Evolutionary conservation across 768 basidiomycete genomes (phyloP), one percentile per base, ranked within the genome.

Genomic region (button mushroom (Agaricus bisporus)): DNA sequence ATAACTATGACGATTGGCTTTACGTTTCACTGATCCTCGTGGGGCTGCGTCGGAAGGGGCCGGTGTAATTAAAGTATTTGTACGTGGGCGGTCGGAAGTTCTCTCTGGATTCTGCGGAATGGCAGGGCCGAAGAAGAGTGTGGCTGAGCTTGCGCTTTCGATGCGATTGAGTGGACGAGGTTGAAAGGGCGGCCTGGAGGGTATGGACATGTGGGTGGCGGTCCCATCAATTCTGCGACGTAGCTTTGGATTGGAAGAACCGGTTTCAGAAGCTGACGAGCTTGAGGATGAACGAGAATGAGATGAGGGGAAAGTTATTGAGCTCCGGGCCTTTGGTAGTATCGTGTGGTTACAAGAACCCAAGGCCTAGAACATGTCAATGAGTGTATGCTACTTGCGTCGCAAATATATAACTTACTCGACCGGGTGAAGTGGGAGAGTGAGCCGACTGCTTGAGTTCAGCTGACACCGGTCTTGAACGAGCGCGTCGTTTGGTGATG

Each of bases 401-500:
- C 20, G 29, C 42, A 38, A 49, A n/a, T 58, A 59, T 51, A 28
- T 53, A 46, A 67, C 71, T 61, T 65, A 75, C 76, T 59, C 68
- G 70, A 32, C 55, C 65, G 41, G 73, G 73, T 37, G 81, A 79
- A 29, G 73, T 62, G 1, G 75, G 71, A 14, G 73, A 70, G 50
- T 69, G 70, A 50, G 69, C 67, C 48, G 72, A 66, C 57, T 76
- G 76, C 15, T 81, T 72, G 43, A 88, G 68, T 62, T 87, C 85
- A 25, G 77, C 66, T 17, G 88, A 89, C 12, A 88, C 73, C 2
- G 86, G 88, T 48, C 87, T 75, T 25, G 85, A 81, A 10, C 85
- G 81, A 1, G 87, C 88, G 10, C 88, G 80, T 52, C 87, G 76
- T 66, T 91, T 90, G 37, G 74, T 78, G 52, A 91, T 72, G 66